Evolutionary conservation across 768 basidiomycete genomes (phyloP), one percentile per base, ranked within the genome.

Genomic region (Leccinellum luteum): DNA sequence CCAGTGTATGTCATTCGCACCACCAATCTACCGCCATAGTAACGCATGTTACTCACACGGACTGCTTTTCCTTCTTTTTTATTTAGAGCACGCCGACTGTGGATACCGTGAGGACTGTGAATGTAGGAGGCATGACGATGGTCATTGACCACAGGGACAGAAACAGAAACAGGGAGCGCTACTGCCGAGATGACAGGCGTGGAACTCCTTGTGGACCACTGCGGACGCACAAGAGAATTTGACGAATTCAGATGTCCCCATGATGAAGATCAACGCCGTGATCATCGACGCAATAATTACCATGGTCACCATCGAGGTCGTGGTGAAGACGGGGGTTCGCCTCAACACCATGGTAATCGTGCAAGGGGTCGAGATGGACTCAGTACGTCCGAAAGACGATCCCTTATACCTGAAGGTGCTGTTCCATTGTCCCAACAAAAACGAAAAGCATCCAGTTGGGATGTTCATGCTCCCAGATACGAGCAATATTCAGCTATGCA

Each of bases 401-500:
- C 89, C 0, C 95, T 95, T 10, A 98, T 96, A 10, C 97, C 97
- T 0, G 86, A 92, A 67, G 90, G 89, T 49, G 83, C 85, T 13
- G 76, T 85, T 41, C 87, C 91, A 0, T 74, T 99, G 60, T 87
- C 89, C 10, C 92, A 97, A 69, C 79, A 94, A 60, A 89, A 88
- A 70, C 79, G 94, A 28, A 91, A 91, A 65, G 90, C 92, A 5
- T 94, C 92, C 45, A 91, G 92, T 0, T 99, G n/a, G n/a, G n/a
- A n/a, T n/a, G n/a, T n/a, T n/a, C n/a, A n/a, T n/a, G n/a, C n/a
- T n/a, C n/a, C n/a, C 96, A 97, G 94, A 99, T 73, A 97, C 62
- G 96, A 98, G 68, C 90, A 91, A 64, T 92, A 97, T 66, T 89
- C 88, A 6, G 94, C 96, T 14, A 82, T 94, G 79, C 94, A 98